A percentile compares a stretch with the other conserved stretches of the same genome.
Conservation (phyloP, 2,329 filamentous ascomycete genomes). For the Rasamsonia emersonii region DNA sequence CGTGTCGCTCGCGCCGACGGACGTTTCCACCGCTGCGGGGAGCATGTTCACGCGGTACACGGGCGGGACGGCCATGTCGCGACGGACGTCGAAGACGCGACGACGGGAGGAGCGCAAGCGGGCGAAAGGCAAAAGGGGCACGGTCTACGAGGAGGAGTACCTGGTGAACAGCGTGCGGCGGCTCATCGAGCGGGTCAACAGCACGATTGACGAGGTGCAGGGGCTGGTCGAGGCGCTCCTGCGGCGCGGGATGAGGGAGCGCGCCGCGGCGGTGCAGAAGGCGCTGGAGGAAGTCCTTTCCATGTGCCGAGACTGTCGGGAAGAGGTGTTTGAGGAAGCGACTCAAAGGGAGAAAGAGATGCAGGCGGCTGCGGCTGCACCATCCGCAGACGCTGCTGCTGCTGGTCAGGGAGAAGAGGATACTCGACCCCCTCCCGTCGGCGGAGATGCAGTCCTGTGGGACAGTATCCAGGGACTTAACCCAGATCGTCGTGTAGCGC, state of each 20-base stretch:
- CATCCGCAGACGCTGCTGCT: conserved; percentile 7
- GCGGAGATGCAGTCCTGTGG: conserved; percentile 28
- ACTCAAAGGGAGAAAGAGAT: conserved; percentile 14
- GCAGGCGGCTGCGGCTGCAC: conserved; percentile 17
- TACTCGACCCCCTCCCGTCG: conserved; percentile 10
- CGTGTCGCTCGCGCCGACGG: conserved; percentile 79
- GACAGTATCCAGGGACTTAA: conserved; percentile 32
- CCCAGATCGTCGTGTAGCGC: conserved; percentile 36
- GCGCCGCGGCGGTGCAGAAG: conserved; percentile 67
- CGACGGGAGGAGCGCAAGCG: conserved; percentile 89
- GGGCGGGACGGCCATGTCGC: conserved; percentile 50
- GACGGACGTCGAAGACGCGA: conserved; percentile 80
- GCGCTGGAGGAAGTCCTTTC: conserved; percentile 66
- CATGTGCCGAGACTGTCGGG: conserved; percentile 57
- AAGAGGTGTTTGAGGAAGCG: conserved; percentile 56
- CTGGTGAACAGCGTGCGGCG: conserved; percentile 78
- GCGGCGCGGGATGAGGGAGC: conserved; percentile 76
- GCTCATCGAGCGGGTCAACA: conserved; percentile 73
- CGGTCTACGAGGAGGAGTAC: conserved; percentile 97
- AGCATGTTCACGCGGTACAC: conserved; percentile 92
- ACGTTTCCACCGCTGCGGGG: conserved; percentile 66
- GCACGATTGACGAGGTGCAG: conserved; percentile 61
- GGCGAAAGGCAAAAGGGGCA: conserved; percentile 88
- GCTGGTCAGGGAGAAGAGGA: conserved; percentile 11
- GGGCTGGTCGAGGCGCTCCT: conserved; percentile 68